Percentiles rank a stretch among this genome's conserved stretches.
phyloP scores from a whole-genome alignment of 2,329 filamentous ascomycete genomes.

The Magnaporthiopsis rhizophila region DNA sequence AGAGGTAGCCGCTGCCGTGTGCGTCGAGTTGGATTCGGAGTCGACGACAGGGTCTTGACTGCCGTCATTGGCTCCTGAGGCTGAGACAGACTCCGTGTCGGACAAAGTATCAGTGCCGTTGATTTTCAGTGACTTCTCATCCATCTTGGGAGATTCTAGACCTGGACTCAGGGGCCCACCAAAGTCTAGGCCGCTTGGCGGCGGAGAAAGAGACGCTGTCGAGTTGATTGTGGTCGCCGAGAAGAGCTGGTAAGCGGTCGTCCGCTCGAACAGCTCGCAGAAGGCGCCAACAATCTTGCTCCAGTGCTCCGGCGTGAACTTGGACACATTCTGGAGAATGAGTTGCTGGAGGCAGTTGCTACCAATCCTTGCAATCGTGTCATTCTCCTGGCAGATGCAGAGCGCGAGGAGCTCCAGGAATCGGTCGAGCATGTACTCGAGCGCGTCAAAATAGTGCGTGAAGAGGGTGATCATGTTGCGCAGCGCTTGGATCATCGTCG shows the following conservation, averaged over 20 bases:
- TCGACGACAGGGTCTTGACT: slow-evolving; percentile 1
- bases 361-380: slow-evolving; percentile 94
- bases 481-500: slow-evolving; percentile 97
- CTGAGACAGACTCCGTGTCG: slow-evolving; percentile 16
- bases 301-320: slow-evolving; percentile 86
- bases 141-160: slow-evolving; percentile 30
- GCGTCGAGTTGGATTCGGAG: neutral
- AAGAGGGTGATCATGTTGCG: slow-evolving; percentile 98
- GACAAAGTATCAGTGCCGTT: slow-evolving; percentile 37
- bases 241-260: slow-evolving; percentile 92
- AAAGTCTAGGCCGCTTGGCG: slow-evolving; percentile 46
- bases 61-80: slow-evolving; percentile 20
- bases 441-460: slow-evolving; percentile 92
- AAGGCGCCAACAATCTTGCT: slow-evolving; percentile 90
- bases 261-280: slow-evolving; percentile 88
- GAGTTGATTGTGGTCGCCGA: slow-evolving; percentile 61
- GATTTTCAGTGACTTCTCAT: slow-evolving; percentile 53
- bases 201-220: slow-evolving; percentile 41
- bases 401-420: slow-evolving; percentile 90
- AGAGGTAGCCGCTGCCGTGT: neutral
- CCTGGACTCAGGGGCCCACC: slow-evolving; percentile 33
- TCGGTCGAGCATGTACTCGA: slow-evolving; percentile 98
- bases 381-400: slow-evolving; percentile 98
- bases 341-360: slow-evolving; percentile 97
- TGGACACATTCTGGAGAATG: slow-evolving; percentile 91